Evolutionary conservation across 106 monocot genomes (phyloP), one percentile per base, ranked within the genome.

Genomic region (Iris macrosiphon): DNA sequence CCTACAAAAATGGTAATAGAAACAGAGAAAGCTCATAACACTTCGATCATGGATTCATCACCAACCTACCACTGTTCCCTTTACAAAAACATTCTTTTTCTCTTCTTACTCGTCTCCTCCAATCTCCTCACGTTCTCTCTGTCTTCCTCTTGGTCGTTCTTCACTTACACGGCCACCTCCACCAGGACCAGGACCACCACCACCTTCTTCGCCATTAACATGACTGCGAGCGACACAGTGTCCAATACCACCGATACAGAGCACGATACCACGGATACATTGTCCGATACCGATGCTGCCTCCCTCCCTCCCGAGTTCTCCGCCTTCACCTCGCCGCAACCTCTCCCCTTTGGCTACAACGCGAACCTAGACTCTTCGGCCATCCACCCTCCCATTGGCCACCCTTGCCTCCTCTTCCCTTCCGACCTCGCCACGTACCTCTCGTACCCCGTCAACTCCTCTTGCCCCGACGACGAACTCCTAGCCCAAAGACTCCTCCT

Each of bases 391-490:
- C 74, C 83, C 7, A 44, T 71, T 3, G 83, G 77, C 38, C 64
- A 28, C 48, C 67, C 77, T 4, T 83, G 83, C 65, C 38, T 65
- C 19, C 69, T 52, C 44, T 83, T 78, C 70, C 60, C 61, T 40
- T 11, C 25, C 31, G 70, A 71, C 18, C 69, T 78, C 32, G 49
- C 74, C 61, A 21, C 61, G 14, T 74, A 55, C 59, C 47, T 78
- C 33, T 52, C 77, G 21, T 83, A 78, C 70, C 31, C 63, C 34
- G 31, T 74, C 60, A 74, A 74, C 60, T 53, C 60, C 26, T 74
- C 73, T 30, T 83, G 83, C 69, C 83, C 78, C 4, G 77, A 77
- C 55, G 83, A 83, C 46, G 83, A 80, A 24, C 54, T 65, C 32
- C 55, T 51, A 17, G 64, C 70, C 4, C 79, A 80, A 45, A 37